Base-by-base conservation (phyloP, 306 rosid genomes). In the Aeschynomene evenia region DNA sequence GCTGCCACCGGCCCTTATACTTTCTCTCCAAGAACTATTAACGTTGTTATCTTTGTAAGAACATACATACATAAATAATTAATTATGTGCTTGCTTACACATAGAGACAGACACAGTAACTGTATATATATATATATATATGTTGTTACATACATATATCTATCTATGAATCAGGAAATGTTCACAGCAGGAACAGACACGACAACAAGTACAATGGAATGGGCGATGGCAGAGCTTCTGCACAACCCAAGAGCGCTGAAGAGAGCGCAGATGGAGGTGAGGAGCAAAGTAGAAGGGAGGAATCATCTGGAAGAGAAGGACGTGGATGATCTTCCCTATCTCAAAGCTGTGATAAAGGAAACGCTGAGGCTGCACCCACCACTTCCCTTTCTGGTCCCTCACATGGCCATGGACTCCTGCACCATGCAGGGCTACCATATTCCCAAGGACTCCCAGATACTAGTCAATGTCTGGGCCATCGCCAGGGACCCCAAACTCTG, bases 391-490 rank as follows among this genome's bases (percentile, higher is more conserved):
- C 36, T 92, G 64, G 95, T 92, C 53, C 98, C 98, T 16, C 96
- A 84, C 77, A 88, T 85, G 98, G 96, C 96, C 57, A 77, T 80
- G 90, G 85, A 83, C 19, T 66, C 75, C 22, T 79, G 95, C 72
- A 55, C 73, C 6, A 72, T 93, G 77, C 76, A 57, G 7, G 91
- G 89, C 55, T 84, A 83, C 66, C 6, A 39, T n/a, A 86, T 93
- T 36, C 96, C 98, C 0, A 84, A 90, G 55, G 84, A 79, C 11
- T 85, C 98, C 1, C 96, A 93, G 54, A 45, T 90, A 29, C 69
- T 93, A 0, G 98, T 93, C 9, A 93, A 93, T 53, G 93, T 85
- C 37, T 90, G 96, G 98, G 98, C 96, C n/a, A 90, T 93, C 40
- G 96, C 96, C 3, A 79, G 91, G 55, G 98, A 90, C 86, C 86